Conservation (phyloP, 495 filamentous ascomycete genomes). For the Amniculicola lignicola region DNA sequence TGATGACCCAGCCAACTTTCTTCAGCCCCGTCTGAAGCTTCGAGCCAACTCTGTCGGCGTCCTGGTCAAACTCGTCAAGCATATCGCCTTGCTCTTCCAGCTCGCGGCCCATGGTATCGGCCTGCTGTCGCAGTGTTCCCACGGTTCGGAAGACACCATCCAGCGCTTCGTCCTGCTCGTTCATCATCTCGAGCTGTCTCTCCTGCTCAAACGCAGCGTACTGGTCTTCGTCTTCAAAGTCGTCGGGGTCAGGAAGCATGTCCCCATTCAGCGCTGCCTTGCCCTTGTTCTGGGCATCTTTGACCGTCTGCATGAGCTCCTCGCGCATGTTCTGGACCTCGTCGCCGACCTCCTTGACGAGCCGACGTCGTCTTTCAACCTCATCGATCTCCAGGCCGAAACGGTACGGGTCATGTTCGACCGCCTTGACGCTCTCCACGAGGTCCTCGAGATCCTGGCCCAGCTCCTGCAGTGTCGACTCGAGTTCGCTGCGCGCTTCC, state of each 20-base stretch:
- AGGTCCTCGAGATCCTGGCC: constrained; percentile 86
- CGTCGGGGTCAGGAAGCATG: constrained; percentile 66
- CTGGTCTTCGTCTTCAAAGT: constrained; percentile 63
- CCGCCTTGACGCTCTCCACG: constrained; percentile 77
- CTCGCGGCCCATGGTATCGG: constrained; percentile 91
- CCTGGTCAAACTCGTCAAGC: constrained; percentile 72
- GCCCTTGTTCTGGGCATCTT: constrained; percentile 38
- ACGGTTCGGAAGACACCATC: constrained; percentile 93
- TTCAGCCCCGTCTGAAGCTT: constrained; percentile 82
- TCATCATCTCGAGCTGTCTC: constrained; percentile 85
- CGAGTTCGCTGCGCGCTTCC: constrained; percentile 79
- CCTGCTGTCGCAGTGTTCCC: constrained; percentile 81
- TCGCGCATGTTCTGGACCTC: constrained; percentile 86
- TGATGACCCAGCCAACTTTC: constrained; percentile 77
- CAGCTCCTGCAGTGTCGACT: constrained; percentile 69
- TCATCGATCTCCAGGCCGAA: constrained; percentile 85
- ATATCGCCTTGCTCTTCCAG: constrained; percentile 86
- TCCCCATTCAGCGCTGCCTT: constrained; percentile 39
- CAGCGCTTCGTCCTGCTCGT: constrained; percentile 88
- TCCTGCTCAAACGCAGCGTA: constrained; percentile 89
- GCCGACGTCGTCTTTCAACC: constrained; percentile 70
- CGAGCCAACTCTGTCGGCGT: constrained; percentile 83
- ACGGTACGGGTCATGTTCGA: constrained; percentile 83
- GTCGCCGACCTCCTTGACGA: constrained; percentile 83
- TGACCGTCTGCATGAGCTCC: constrained; percentile 63